phyloP scores from a whole-genome alignment of 2,329 filamentous ascomycete species.

The Penicillium sp. region DNA sequence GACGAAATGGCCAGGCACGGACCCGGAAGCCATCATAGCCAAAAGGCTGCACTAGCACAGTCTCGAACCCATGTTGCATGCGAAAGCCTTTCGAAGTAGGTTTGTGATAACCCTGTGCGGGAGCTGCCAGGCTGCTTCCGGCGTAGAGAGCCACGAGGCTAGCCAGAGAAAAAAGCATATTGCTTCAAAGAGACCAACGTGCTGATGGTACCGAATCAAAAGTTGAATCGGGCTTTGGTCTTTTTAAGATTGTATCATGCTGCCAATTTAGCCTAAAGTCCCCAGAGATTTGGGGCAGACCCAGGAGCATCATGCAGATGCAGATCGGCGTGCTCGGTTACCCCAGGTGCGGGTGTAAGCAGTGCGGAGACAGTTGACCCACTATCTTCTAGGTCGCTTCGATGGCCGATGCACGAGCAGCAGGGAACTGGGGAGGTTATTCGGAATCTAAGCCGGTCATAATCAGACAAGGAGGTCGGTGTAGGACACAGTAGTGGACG shows the following conservation, averaged over 20 bases:
- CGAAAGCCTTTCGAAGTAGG: constrained; percentile 26
- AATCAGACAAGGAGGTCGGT: background rate
- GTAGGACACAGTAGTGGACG: background rate
- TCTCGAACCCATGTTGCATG: constrained; percentile 40
- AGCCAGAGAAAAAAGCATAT: constrained; percentile 4
- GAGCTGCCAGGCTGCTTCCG: background rate
- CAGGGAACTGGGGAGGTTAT: background rate
- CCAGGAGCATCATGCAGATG: background rate
- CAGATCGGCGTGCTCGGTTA: constrained; percentile 5
- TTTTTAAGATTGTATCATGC: background rate
- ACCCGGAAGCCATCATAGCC: constrained; percentile 41
- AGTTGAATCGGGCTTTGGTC: background rate
- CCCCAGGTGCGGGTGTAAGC: background rate
- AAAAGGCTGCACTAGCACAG: constrained; percentile 38
- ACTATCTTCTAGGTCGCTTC: background rate
- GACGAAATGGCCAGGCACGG: constrained; percentile 38
- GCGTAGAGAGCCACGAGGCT: constrained; percentile 2
- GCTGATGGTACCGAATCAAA: background rate
- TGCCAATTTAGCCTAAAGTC: constrained; percentile 4
- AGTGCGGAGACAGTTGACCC: background rate
- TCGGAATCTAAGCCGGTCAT: background rate
- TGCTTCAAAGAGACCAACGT: background rate
- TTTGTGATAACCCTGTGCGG: constrained; percentile 12
- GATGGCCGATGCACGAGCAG: background rate
- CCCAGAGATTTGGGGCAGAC: background rate